A percentile compares a stretch with the other conserved stretches of the same genome.
phyloP scores from a whole-genome alignment of 768 basidiomycete species.

The Tremella mesenterica region DNA sequence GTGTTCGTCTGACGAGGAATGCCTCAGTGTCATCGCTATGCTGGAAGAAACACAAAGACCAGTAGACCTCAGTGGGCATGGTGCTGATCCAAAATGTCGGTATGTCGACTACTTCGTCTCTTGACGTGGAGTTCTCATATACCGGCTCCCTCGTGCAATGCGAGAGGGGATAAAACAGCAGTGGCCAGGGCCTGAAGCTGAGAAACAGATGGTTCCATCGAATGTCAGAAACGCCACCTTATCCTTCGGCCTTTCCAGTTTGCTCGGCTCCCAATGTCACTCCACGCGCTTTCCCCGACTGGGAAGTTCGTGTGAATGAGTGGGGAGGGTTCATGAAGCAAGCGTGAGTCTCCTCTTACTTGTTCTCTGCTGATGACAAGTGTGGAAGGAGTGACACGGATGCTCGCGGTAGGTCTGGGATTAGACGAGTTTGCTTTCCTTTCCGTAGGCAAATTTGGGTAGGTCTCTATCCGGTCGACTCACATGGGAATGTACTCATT shows the following conservation, averaged over 20 bases:
- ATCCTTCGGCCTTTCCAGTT: constrained; percentile 65
- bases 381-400: constrained; percentile 76
- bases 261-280: constrained; percentile 75
- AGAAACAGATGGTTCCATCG: constrained; percentile 46
- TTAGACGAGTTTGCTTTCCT: constrained; percentile 61
- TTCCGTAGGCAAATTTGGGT: constrained; percentile 79
- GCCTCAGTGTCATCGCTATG: constrained; percentile 65
- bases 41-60: constrained; percentile 74
- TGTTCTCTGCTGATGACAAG: constrained; percentile 46
- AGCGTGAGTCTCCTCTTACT: constrained; percentile 53
- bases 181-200: too few species aligned
- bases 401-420: constrained; percentile 76
- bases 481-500: neutral
- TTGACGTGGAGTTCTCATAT: neutral
- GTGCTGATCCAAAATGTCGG: constrained; percentile 87
- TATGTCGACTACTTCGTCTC: constrained; percentile 42
- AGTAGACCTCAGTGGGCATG: constrained; percentile 54
- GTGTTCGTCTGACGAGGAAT: constrained; percentile 58
- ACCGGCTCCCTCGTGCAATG: too few species aligned
- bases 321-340: constrained; percentile 85
- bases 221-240: constrained; percentile 52
- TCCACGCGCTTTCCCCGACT: constrained; percentile 59
- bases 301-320: constrained; percentile 66
- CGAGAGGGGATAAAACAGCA: neutral
- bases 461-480: constrained; percentile 29